A percentile compares a stretch with the other conserved stretches of the same genome.
These are phyloP conservation scores for Lathyrus aphaca DNA, from an alignment of 306 rosid genomes.

Conservation along the genomic window DNA sequence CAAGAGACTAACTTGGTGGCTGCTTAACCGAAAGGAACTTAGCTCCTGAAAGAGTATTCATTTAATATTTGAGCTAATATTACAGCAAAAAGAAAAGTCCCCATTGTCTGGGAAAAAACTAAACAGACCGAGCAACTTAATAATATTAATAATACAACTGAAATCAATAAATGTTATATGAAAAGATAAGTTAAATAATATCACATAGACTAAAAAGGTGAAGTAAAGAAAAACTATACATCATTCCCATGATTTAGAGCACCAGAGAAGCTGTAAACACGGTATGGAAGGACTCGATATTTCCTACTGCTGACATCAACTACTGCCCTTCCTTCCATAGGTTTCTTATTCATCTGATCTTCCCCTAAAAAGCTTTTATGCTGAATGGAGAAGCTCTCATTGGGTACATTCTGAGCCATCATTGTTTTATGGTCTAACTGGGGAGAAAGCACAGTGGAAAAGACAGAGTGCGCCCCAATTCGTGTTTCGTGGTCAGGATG, in stretches of 20 bases:
- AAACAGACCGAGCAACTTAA: slow-evolving; percentile 15
- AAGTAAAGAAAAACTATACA: slow-evolving; percentile 48
- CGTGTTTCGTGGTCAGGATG: slow-evolving; percentile 87
- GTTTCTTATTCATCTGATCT: slow-evolving; percentile 44
- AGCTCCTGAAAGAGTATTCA: slow-evolving; percentile 60
- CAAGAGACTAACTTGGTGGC: slow-evolving; percentile 91
- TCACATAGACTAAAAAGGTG: slow-evolving; percentile 3
- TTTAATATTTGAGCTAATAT: slow-evolving; percentile 34
- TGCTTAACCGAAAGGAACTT: slow-evolving; percentile 80
- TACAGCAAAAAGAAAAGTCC: slow-evolving; percentile 19
- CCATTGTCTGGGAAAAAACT: not conserved
- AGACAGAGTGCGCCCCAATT: slow-evolving; percentile 78
- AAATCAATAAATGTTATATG: slow-evolving; percentile 8
- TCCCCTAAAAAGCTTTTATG: slow-evolving; percentile 41
- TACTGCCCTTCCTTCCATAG: slow-evolving; percentile 42
- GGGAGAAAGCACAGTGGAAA: slow-evolving; percentile 72
- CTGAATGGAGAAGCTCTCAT: slow-evolving; percentile 53
- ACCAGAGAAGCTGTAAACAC: slow-evolving; percentile 44
- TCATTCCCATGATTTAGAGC: slow-evolving; percentile 60
- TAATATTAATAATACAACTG: slow-evolving; percentile 17
- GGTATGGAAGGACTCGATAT: slow-evolving; percentile 42
- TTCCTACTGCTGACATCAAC: slow-evolving; percentile 39
- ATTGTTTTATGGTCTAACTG: slow-evolving; percentile 49
- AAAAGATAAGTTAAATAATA: slow-evolving; percentile 20
- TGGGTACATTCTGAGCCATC: slow-evolving; percentile 42